Base-by-base conservation (phyloP, 2,329 filamentous ascomycete species). In the Ophiostoma piceae region DNA sequence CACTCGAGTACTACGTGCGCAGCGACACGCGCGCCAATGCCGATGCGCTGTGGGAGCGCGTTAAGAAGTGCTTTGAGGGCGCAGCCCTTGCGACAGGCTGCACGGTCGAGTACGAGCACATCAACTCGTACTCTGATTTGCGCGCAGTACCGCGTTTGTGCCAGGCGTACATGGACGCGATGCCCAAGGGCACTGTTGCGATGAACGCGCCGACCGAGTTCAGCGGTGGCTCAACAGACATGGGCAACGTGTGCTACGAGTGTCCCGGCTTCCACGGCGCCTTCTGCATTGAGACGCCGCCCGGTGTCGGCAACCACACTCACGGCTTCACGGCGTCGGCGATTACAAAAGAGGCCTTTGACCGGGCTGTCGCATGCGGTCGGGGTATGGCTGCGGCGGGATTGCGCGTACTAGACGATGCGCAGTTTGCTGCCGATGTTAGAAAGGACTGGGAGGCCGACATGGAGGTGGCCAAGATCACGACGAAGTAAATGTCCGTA, bases 241-340 rank as follows among this genome's bases (percentile, higher is more conserved):
- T 77, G 81, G 81, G 81, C 1, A 79, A 82, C 71, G 79, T 82
- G 4, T 81, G 79, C 16, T 82, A 82, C 68, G 78, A 77, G 35
- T 79, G 81, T 14, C 80, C 81, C 1, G 80, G 79, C 0, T 82
- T 82, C 72, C 80, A 82, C 68, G 80, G 79, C 0, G 77, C 78
- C 11, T 82, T 82, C 71, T 78, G 77, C 26, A 82, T 82, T 67
- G 75, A 75, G 3, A 76, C 77, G 0, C 75, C 78, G 16, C 71
- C 73, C 71, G 77, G 77, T 71, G 74, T 75, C 62, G 78, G 79
- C 39, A 82, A 82, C 72, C 81, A 82, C 72, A 82, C 80, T 0
- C 78, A 78, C 22, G 75, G 78, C 9, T 82, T 82, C 72, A 77
- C 80, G 0, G 76, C 74, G 3, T 80, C 78, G 0, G 79, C 79